These are phyloP conservation scores for Pestalotiopsis sp. DNA, from an alignment of 2,329 filamentous ascomycete genomes.

Conservation along the genomic window DNA sequence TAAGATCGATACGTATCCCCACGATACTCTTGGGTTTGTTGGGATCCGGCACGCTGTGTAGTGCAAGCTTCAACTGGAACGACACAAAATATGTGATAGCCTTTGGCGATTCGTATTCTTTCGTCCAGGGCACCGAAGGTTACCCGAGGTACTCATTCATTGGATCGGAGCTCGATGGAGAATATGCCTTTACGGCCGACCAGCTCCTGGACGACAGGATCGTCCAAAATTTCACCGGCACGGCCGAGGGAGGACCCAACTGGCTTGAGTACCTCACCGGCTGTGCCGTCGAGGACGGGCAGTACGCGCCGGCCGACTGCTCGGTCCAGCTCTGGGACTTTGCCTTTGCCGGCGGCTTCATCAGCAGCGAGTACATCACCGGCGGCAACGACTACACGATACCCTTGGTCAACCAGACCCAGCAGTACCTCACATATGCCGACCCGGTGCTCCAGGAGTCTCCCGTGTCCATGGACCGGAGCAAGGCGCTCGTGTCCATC, in stretches of 20 bases:
- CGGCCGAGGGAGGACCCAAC: constrained; percentile 54
- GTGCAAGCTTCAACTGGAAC: not conserved
- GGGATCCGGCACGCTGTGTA: not conserved
- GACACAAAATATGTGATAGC: constrained; percentile 28
- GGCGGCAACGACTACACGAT: constrained; percentile 54
- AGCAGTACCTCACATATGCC: constrained; percentile 47
- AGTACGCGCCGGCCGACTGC: constrained; percentile 44
- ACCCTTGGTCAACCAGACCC: constrained; percentile 48
- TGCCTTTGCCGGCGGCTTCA: constrained; percentile 54
- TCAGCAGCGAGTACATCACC: constrained; percentile 43
- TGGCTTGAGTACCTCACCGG: constrained; percentile 56
- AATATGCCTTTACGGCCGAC: constrained; percentile 41
- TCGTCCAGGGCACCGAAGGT: constrained; percentile 49
- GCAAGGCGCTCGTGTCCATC: constrained; percentile 44
- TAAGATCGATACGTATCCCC: not conserved
- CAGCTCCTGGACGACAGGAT: constrained; percentile 46
- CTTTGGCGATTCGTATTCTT: constrained; percentile 50
- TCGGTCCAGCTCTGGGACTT: constrained; percentile 55
- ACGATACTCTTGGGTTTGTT: not conserved
- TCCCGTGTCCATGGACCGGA: constrained; percentile 1
- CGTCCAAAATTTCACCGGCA: constrained; percentile 46
- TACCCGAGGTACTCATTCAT: constrained; percentile 52
- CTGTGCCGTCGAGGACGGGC: constrained; percentile 45
- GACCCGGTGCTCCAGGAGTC: constrained; percentile 38
- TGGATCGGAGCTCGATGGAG: constrained; percentile 38